These are phyloP conservation scores for Aspergillus fischeri DNA, from an alignment of 2,329 filamentous ascomycete species.

Conservation along the genomic window DNA sequence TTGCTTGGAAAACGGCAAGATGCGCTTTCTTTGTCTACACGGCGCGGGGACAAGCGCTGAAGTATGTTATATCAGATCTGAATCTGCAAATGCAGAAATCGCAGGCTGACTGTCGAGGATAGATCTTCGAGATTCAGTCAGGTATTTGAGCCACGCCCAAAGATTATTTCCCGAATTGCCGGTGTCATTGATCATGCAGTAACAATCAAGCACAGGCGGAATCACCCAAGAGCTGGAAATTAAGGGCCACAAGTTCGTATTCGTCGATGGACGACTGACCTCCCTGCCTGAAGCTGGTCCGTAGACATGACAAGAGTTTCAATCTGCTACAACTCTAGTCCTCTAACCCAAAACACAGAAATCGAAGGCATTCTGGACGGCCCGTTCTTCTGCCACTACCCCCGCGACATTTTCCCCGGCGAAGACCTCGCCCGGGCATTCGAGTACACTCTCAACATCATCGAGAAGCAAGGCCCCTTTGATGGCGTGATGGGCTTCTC, in stretches of 20 bases:
- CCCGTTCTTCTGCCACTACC: constrained; percentile 31
- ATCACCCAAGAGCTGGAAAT: constrained; percentile 22
- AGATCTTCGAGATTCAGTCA: constrained; percentile 35
- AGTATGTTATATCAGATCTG: constrained; percentile 13
- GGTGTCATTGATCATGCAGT: neutral
- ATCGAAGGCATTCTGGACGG: constrained; percentile 27
- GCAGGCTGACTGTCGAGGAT: neutral
- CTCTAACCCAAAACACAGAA: constrained; percentile 15
- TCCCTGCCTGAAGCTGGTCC: constrained; percentile 26
- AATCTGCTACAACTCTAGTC: neutral
- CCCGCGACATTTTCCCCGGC: constrained; percentile 19
- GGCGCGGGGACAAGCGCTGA: constrained; percentile 29
- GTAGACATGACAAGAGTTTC: neutral
- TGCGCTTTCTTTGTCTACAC: constrained; percentile 33
- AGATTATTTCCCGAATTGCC: neutral
- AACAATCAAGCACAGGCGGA: constrained; percentile 21
- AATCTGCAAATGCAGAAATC: neutral
- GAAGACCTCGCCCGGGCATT: constrained; percentile 22
- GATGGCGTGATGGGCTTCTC: constrained; percentile 32
- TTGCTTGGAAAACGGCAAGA: constrained; percentile 2
- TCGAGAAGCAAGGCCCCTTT: constrained; percentile 26
- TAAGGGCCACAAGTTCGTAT: constrained; percentile 27
- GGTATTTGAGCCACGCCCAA: constrained; percentile 11
- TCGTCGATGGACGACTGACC: constrained; percentile 24
- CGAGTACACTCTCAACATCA: constrained; percentile 19